These are phyloP conservation scores for Schwanniomyces vanrijiae DNA, from an alignment of 805 yeast species.

Conservation along the genomic window DNA sequence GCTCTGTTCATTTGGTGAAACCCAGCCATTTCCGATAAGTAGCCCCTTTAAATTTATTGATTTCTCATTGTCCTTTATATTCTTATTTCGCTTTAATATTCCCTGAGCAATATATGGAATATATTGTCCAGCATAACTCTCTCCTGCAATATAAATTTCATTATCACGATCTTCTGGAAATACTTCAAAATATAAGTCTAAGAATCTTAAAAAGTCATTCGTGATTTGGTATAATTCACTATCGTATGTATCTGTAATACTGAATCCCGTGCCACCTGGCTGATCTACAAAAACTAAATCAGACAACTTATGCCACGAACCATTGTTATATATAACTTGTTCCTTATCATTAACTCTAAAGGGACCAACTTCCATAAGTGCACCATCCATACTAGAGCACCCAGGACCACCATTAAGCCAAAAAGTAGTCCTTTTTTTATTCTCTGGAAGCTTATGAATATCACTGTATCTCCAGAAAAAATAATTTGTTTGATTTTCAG, in stretches of 20 bases:
- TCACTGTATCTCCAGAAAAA: conserved; percentile 78
- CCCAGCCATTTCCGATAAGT: conserved; percentile 92
- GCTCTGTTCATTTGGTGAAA: conserved; percentile 84
- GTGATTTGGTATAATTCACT: conserved; percentile 58
- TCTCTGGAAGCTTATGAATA: conserved; percentile 23
- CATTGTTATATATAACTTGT: conserved; percentile 56
- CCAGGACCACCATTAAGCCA: conserved; percentile 99
- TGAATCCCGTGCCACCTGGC: conserved; percentile 93
- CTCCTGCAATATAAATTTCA: conserved; percentile 84
- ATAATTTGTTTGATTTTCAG: conserved; percentile 54
- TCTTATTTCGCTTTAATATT: conserved; percentile 48
- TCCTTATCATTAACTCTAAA: conserved; percentile 53
- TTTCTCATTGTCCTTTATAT: conserved; percentile 11
- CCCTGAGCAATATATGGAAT: conserved; percentile 82
- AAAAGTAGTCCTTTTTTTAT: conserved; percentile 53
- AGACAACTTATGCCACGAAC: conserved; percentile 81
- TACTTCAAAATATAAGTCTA: conserved; percentile 61
- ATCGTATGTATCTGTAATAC: conserved; percentile 58
- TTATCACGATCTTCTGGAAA: conserved; percentile 72
- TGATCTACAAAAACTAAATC: conserved; percentile 89
- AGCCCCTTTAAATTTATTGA: conserved; percentile 58
- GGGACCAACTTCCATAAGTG: conserved; percentile 90
- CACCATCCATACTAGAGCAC: conserved; percentile 97
- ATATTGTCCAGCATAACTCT: conserved; percentile 96
- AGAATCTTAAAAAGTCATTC: conserved; percentile 60